Evolutionary conservation across 1,284 basidiomycete genomes (phyloP).

Genomic region (Somion occarium): DNA sequence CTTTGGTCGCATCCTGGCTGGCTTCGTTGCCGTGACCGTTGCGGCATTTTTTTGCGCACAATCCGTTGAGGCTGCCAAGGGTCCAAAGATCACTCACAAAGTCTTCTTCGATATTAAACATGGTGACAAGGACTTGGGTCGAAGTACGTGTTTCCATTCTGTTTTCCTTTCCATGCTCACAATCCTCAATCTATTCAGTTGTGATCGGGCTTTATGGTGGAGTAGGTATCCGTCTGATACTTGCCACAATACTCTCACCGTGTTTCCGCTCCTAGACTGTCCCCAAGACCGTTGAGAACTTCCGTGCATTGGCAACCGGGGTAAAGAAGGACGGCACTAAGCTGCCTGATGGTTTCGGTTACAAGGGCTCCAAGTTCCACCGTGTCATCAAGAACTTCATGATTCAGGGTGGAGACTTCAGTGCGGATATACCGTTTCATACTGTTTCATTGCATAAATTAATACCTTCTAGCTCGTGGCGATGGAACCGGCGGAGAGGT

Average conservation of each 20-base stretch:
- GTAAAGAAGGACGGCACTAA: slow-evolving; percentile 74
- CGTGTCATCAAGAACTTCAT: slow-evolving; percentile 71
- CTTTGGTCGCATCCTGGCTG: slow-evolving; percentile 58
- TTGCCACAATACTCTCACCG: background rate
- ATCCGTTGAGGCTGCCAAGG: slow-evolving; percentile 69
- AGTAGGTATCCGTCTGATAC: slow-evolving; percentile 23
- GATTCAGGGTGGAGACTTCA: slow-evolving; percentile 74
- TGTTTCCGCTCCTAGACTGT: slow-evolving; percentile 56
- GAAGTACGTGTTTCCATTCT: slow-evolving; percentile 49
- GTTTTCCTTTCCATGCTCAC: slow-evolving; percentile 8
- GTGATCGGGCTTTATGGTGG: slow-evolving; percentile 86
- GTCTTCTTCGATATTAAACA: slow-evolving; percentile 94
- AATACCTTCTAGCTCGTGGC: slow-evolving; percentile 35
- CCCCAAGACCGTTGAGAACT: slow-evolving; percentile 70
- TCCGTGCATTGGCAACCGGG: slow-evolving; percentile 67
- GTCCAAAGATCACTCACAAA: slow-evolving; percentile 85
- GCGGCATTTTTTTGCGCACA: slow-evolving; percentile 66
- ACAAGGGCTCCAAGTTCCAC: slow-evolving; percentile 69
- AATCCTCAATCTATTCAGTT: slow-evolving; percentile 40
- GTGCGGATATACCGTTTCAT: slow-evolving; percentile 25
- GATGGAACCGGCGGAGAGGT: slow-evolving; percentile 51
- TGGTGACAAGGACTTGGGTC: slow-evolving; percentile 78
- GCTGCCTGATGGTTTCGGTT: slow-evolving; percentile 67
- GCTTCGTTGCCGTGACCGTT: slow-evolving; percentile 59
- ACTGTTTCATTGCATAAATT: background rate